Base-by-base conservation (phyloP, 164 flowering plant genomes). In the Annona cherimola region DNA sequence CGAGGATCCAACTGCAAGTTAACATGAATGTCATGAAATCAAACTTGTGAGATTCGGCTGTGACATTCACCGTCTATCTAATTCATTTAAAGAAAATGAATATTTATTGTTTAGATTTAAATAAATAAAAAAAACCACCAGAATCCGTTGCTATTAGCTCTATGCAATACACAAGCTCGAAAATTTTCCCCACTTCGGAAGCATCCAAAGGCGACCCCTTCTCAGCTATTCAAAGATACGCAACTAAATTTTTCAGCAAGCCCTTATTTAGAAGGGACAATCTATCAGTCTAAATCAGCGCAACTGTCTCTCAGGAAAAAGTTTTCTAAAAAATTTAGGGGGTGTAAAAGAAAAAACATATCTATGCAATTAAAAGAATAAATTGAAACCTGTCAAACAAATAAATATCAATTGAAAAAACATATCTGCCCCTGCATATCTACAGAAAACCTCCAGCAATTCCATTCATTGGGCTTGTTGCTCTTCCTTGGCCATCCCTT, bases 341-440 rank as follows among this genome's bases (percentile, higher is more conserved):
- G 35, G 35, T 50, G 57, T 50, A 5, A 2, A 40, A 16, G 3
- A 35, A 64, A 40, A 64, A 9, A 4, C n/a, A 64, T 40, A 63
- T 14, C 40, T 12, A 41, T 40, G 44, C 41, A 40, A 50, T 50
- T 12, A 16, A 64, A 64, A 41, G 18, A 64, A 64, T 64, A 11
- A 64, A 64, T 14, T 12, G 41, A 12, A 40, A 64, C 67, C 67
- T 11, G 8, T 40, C 16, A 9, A 64, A 64, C 35, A 26, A 50
- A 9, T 9, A 64, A 64, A 64, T 64, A 64, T 64, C 45, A 64
- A 64, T 64, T n/a, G n/a, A n/a, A n/a, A n/a, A n/a, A n/a, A n/a
- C n/a, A n/a, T n/a, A 6, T 64, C 67, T n/a, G 41, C 44, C 67
- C 67, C 18, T n/a, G 40, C 14, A n/a, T 64, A 64, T 64, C 45